phyloP scores from a whole-genome alignment of 148 eudicot species.

The Rhododendron williamsianum region DNA sequence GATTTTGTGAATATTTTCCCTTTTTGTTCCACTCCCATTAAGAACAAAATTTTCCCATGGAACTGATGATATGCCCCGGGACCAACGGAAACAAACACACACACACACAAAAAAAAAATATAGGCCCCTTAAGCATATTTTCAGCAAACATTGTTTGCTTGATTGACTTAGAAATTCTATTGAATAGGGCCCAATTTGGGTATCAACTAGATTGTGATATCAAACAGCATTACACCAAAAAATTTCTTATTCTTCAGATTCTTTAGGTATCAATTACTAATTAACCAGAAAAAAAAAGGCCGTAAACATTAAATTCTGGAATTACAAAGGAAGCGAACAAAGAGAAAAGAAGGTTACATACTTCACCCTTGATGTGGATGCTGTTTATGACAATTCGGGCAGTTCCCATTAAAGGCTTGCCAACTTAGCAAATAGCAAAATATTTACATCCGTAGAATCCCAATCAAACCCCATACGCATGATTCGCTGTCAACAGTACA shows the following conservation, averaged over 20 bases:
- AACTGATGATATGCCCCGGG: background rate
- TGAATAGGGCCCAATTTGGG: background rate
- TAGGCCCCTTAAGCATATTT: too few relatives aligned
- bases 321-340: background rate
- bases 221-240: background rate
- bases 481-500: constrained; percentile 49
- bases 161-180: background rate
- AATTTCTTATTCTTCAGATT: background rate
- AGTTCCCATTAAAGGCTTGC: constrained; percentile 87
- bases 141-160: background rate
- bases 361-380: constrained; percentile 94
- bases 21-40: background rate
- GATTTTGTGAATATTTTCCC: background rate
- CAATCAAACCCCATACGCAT: constrained; percentile 77
- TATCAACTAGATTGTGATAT: background rate
- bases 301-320: background rate
- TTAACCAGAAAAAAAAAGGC: background rate
- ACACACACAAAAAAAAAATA: background rate
- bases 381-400: constrained; percentile 83
- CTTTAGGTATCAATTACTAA: background rate
- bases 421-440: constrained; percentile 82
- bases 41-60: background rate
- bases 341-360: constrained; percentile 32
- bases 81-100: background rate
- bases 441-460: constrained; percentile 80